Percentiles rank a stretch among this genome's conserved stretches.
Evolutionary conservation across 371 early-diverging fungal genomes (phyloP).

Genomic region (Mortierella sp.): DNA sequence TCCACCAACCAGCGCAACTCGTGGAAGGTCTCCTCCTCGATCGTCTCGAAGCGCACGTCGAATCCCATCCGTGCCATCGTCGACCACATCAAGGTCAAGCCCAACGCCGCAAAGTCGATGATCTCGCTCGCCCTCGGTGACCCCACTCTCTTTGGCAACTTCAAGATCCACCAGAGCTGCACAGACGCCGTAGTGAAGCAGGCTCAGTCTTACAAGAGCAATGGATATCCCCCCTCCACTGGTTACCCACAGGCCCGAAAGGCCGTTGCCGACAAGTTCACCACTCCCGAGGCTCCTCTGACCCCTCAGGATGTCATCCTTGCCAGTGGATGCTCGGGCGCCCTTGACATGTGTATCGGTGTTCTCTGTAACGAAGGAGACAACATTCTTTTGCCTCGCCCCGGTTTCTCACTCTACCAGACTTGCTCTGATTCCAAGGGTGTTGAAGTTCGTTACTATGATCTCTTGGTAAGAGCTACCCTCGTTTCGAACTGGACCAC

Average conservation of each 20-base stretch:
- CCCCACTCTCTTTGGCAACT: conserved; percentile 93
- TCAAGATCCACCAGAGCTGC: conserved; percentile 75
- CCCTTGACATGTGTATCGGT: conserved; percentile 80
- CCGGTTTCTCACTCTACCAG: conserved; percentile 91
- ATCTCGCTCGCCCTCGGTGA: conserved; percentile 91
- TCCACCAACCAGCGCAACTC: conserved; percentile 32
- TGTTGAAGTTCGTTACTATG: conserved; percentile 81
- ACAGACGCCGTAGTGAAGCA: conserved; percentile 78
- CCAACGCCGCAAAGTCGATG: conserved; percentile 74
- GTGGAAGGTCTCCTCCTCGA: conserved; percentile 66
- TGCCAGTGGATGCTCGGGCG: conserved; percentile 88
- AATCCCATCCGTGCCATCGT: conserved; percentile 94
- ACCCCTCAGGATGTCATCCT: conserved; percentile 83
- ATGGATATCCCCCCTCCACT: conserved; percentile 90
- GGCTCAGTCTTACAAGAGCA: conserved; percentile 73
- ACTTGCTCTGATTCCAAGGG: conserved; percentile 84
- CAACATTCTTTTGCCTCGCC: conserved; percentile 88
- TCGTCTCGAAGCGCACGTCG: conserved; percentile 77
- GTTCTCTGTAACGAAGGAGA: conserved; percentile 83
- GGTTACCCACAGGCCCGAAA: conserved; percentile 79
- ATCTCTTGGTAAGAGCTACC: conserved; percentile 71
- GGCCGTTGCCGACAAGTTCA: conserved; percentile 80
- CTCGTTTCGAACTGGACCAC: no score
- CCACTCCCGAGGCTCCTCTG: conserved; percentile 75
- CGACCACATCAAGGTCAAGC: conserved; percentile 76